These are phyloP conservation scores for Nidularia pulvinata DNA, from an alignment of 768 basidiomycete genomes.

Conservation along the genomic window DNA sequence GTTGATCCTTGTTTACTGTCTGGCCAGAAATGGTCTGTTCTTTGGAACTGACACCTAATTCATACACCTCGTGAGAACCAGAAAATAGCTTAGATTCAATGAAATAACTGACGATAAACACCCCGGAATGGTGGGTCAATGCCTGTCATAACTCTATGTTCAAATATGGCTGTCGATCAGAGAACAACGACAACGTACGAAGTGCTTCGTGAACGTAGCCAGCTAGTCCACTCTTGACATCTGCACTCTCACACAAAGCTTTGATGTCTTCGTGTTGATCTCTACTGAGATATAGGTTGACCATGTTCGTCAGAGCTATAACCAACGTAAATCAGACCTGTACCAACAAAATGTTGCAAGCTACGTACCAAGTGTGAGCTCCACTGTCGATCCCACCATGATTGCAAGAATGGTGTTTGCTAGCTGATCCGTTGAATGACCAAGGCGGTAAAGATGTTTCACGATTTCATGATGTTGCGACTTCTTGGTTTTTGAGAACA, in stretches of 20 bases:
- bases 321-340: conserved; percentile 2
- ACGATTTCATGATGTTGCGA: conserved; percentile 49
- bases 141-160: conserved; percentile 35
- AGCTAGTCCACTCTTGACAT: conserved; percentile 37
- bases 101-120: conserved; percentile 51
- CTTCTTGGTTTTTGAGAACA: conserved; percentile 48
- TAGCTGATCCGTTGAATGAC: conserved; percentile 57
- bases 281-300: conserved; percentile 66
- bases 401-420: conserved; percentile 74
- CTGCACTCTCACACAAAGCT: conserved; percentile 24
- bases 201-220: conserved; percentile 69
- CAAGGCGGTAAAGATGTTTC: conserved; percentile 55
- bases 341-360: background rate
- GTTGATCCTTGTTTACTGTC: conserved; percentile 44
- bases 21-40: conserved; percentile 42
- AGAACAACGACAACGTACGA: conserved; percentile 41
- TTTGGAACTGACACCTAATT: conserved; percentile 46
- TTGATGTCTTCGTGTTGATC: conserved; percentile 34
- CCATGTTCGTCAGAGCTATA: conserved; percentile 61
- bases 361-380: conserved; percentile 62
- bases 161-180: background rate
- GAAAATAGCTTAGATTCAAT: no score
- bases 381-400: conserved; percentile 64
- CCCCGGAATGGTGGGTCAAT: conserved; percentile 75
- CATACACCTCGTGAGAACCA: no score